phyloP scores from a whole-genome alignment of 768 basidiomycete genomes.

The Suillus americanus region DNA sequence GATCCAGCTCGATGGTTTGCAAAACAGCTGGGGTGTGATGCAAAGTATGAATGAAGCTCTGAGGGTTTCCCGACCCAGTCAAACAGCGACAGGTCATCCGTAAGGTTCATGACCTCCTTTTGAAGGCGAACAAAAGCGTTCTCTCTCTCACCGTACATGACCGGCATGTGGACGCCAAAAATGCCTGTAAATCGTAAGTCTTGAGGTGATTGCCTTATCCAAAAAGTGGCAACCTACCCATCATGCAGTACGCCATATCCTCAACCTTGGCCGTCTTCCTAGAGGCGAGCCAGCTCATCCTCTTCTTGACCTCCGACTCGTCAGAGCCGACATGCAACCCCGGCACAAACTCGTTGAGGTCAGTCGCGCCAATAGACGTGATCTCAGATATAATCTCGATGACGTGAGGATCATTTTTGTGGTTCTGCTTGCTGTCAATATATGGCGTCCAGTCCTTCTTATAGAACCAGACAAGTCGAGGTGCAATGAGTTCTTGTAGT shows the following conservation, averaged over 20 bases:
- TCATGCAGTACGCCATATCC: constrained; percentile 30
- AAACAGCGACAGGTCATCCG: constrained; percentile 26
- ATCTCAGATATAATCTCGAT: constrained; percentile 16
- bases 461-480: constrained; percentile 3
- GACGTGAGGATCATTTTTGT: constrained; percentile 24
- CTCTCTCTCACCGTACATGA: constrained; percentile 26
- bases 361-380: constrained; percentile 15
- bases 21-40: constrained; percentile 24
- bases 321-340: constrained; percentile 16
- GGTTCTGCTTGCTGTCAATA: constrained; percentile 12
- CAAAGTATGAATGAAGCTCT: constrained; percentile 25
- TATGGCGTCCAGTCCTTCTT: constrained; percentile 6
- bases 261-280: constrained; percentile 29
- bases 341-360: constrained; percentile 22
- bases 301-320: constrained; percentile 25
- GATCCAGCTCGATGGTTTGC: not conserved
- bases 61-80: constrained; percentile 29
- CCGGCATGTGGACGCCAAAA: constrained; percentile 27
- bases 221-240: constrained; percentile 9
- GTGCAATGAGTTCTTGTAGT: constrained; percentile 6
- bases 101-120: constrained; percentile 28
- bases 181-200: constrained; percentile 17
- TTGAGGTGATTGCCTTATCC: constrained; percentile 5
- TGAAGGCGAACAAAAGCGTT: constrained; percentile 25
- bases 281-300: constrained; percentile 26